Evolutionary conservation across 176 grass and related monocot genomes (phyloP).

Genomic region (Oryza glumipatula): DNA sequence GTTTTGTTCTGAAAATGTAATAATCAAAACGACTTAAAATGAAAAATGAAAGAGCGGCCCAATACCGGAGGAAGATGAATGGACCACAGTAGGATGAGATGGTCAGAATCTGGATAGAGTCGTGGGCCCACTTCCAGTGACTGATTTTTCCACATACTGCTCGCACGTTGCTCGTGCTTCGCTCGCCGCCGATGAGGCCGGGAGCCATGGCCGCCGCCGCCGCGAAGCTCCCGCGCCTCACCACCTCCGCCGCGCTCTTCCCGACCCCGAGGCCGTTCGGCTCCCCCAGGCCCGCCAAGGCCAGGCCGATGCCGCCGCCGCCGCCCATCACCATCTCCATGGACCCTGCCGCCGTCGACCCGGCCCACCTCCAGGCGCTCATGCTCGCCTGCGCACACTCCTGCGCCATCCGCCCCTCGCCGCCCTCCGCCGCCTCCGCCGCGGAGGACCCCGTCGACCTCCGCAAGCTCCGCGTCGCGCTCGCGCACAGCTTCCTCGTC

Average conservation of each 20-base stretch:
- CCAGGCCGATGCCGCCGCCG: neutral
- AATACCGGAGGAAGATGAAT: no score
- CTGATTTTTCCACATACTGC: neutral
- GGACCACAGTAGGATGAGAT: no score
- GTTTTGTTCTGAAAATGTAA: no score
- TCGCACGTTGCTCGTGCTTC: neutral
- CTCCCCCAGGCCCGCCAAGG: conserved; percentile 2
- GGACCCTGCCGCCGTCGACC: conserved; percentile 58
- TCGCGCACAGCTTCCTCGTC: conserved; percentile 72
- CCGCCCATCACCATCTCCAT: conserved; percentile 83
- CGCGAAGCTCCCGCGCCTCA: conserved; percentile 34
- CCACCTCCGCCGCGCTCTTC: conserved; percentile 51
- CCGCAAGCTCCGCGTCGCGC: conserved; percentile 65
- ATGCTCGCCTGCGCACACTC: conserved; percentile 68
- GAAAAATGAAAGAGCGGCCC: no score
- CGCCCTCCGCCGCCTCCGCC: neutral
- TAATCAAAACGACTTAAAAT: no score
- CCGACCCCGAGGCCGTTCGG: conserved; percentile 30
- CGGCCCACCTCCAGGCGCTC: conserved; percentile 68
- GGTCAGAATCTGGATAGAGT: neutral
- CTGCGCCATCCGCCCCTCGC: conserved; percentile 58
- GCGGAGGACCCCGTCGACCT: conserved; percentile 53
- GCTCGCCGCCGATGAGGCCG: neutral
- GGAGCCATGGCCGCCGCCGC: conserved; percentile 6
- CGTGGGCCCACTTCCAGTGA: neutral